Evolutionary conservation across 768 basidiomycete genomes (phyloP), one percentile per base, ranked within the genome.

Genomic region (Leccinum disarticulatum): DNA sequence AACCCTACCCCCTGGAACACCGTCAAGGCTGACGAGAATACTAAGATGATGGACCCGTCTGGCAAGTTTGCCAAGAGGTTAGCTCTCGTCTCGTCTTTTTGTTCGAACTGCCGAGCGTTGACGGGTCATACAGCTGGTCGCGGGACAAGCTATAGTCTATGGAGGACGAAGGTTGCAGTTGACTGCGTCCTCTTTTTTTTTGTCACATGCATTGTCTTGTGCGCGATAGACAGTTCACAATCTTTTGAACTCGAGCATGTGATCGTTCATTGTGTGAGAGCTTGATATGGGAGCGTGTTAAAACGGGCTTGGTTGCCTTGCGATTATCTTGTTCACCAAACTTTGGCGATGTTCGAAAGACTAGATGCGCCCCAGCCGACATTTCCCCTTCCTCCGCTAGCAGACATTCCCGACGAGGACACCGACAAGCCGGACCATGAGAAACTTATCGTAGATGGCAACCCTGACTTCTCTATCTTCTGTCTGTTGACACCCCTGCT

Each of bases 1-100:
- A 95, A 95, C 80, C 92, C 92, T 36, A 87, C 86, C 22, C 93
- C 93, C n/a, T 95, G 91, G 90, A 91, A 91, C 76, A 81, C 83
- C 58, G 82, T 94, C 70, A 81, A 90, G 71, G 86, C 81, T 38
- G 80, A 87, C 68, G 86, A 94, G 74, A 83, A 83, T 64, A 90
- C 82, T 55, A 93, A 93, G 76, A 48, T 93, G 60, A 67, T 85
- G 70, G 72, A 81, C 48, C 82, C 90, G 41, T 85, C 87, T 77
- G 86, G 88, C 70, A 87, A 84, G 66, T 91, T 93, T 66, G 81
- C 87, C 8, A 88, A 86, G 79, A 84, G 80, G 91, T 64, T 22
- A 55, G 55, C 66, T 17, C 38, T 41, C 27, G 14, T 56, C 31
- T 58, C 53, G 1, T 43, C n/a, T 10, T 9, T 46, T 10, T 41